Evolutionary conservation across 106 monocot genomes (phyloP), one percentile per base, ranked within the genome.

Genomic region (Agapanthus africanus): DNA sequence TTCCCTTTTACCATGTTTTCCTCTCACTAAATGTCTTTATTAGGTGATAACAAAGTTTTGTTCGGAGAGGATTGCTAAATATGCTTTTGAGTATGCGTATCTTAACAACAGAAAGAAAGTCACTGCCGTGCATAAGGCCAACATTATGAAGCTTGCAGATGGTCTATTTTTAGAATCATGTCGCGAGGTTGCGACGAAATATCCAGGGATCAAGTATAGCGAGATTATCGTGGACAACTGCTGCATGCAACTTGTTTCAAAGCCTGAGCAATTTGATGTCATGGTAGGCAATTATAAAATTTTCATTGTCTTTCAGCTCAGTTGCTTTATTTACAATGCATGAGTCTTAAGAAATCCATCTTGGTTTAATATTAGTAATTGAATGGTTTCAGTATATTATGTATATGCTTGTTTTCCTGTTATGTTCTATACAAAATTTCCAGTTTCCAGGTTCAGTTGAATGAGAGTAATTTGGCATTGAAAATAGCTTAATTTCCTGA

Each of bases 111-210:
- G 64, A 64, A 64, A 64, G 64, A 64, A 71, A 62, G 76, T 83
- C 4, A 83, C 83, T 3, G 83, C 83, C 52, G 83, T 83, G 42
- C 83, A 83, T 69, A 83, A 83, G 62, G 83, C 79, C 32, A 83
- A 83, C 63, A 83, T 83, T 32, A 83, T 83, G 83, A 83, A 83
- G 46, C 79, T 83, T 67, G 83, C 83, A 60, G 83, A 83, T 79
- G 83, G 83, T 71, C 66, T 83, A 7, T 83, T 83, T 75, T 41
- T 83, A 70, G 83, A 83, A 72, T 83, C 83, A 40, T 83, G 83
- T 40, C 79, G 83, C 68, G 83, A 83, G 68, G 68, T 83, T 67
- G 79, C 83, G 40, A 76, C 67, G 37, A 83, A 72, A 50, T 83
- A 83, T 65, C 83, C 83, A 23, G 79, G 83, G 11, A 83, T 83